Evolutionary conservation across 2,329 filamentous ascomycete species (phyloP).

Genomic region (Gnomoniopsis sp.): DNA sequence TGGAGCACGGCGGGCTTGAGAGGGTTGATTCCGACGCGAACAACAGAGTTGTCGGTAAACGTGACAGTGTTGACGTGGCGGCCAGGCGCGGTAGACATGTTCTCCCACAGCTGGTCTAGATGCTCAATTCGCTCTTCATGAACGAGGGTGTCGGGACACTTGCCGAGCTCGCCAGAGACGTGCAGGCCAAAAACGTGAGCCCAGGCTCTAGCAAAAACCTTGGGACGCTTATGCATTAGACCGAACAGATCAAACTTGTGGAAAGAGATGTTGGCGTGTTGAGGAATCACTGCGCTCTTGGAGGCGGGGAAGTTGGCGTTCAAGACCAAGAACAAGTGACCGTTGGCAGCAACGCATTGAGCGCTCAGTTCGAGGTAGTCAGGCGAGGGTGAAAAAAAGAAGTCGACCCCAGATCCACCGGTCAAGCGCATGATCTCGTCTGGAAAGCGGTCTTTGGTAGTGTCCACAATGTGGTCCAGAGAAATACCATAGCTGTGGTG

Average conservation of each 20-base stretch:
- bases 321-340: constrained; percentile 11
- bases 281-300: not conserved
- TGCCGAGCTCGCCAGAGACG: not conserved
- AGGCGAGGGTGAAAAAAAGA: constrained; percentile 45
- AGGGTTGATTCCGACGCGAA: constrained; percentile 8
- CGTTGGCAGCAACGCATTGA: constrained; percentile 29
- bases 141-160: constrained; percentile 5
- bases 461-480: constrained; percentile 33
- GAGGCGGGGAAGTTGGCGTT: not conserved
- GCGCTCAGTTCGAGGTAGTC: constrained; percentile 29
- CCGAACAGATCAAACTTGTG: constrained; percentile 23
- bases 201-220: constrained; percentile 10
- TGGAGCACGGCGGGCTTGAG: constrained; percentile 24
- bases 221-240: constrained; percentile 7
- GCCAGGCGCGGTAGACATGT: constrained; percentile 8
- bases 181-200: constrained; percentile 3
- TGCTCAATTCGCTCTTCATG: constrained; percentile 13
- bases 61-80: constrained; percentile 8
- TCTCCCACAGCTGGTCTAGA: constrained; percentile 11
- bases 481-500: constrained; percentile 29
- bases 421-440: constrained; percentile 31
- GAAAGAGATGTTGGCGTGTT: constrained; percentile 19
- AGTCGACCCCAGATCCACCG: constrained; percentile 32
- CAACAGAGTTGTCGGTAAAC: constrained; percentile 4
- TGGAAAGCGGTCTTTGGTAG: constrained; percentile 7